phyloP scores from a whole-genome alignment of 129 eudicot species.

The Artemisia annua region DNA sequence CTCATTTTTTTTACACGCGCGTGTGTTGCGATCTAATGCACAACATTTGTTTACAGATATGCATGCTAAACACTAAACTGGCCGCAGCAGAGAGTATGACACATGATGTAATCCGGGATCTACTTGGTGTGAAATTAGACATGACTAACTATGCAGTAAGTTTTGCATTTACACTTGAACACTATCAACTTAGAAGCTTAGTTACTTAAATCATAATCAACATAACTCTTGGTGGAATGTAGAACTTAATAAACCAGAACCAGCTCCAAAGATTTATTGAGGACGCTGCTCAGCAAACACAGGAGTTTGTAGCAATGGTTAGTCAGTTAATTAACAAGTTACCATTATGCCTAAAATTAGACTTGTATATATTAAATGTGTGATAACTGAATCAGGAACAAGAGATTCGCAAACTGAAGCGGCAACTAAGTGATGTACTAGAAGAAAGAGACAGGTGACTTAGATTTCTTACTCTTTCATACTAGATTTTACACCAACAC shows the following conservation, averaged over 20 bases:
- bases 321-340: conserved; percentile 1
- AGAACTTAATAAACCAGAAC: conserved; percentile 65
- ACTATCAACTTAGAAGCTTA: neutral
- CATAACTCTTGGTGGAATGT: conserved; percentile 23
- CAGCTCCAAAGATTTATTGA: conserved; percentile 68
- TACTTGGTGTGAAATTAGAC: conserved; percentile 88
- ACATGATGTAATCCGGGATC: conserved; percentile 86
- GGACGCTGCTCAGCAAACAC: conserved; percentile 68
- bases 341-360: conserved; percentile 8
- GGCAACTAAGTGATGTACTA: conserved; percentile 49
- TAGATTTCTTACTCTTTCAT: conserved; percentile 1
- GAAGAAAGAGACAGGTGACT: conserved; percentile 77
- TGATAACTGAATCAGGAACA: conserved; percentile 51
- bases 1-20: neutral
- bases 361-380: conserved; percentile 22
- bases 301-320: conserved; percentile 56
- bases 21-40: conserved; percentile 14
- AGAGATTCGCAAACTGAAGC: conserved; percentile 57
- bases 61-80: conserved; percentile 67
- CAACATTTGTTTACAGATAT: conserved; percentile 47
- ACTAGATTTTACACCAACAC: neutral
- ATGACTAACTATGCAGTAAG: conserved; percentile 85
- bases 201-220: conserved; percentile 13
- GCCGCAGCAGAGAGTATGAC: conserved; percentile 92
- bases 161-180: conserved; percentile 19